A percentile compares a stretch with the other conserved stretches of the same genome.
phyloP scores from a whole-genome alignment of 2,329 filamentous ascomycete genomes.

The Lasiodiplodia citricola region DNA sequence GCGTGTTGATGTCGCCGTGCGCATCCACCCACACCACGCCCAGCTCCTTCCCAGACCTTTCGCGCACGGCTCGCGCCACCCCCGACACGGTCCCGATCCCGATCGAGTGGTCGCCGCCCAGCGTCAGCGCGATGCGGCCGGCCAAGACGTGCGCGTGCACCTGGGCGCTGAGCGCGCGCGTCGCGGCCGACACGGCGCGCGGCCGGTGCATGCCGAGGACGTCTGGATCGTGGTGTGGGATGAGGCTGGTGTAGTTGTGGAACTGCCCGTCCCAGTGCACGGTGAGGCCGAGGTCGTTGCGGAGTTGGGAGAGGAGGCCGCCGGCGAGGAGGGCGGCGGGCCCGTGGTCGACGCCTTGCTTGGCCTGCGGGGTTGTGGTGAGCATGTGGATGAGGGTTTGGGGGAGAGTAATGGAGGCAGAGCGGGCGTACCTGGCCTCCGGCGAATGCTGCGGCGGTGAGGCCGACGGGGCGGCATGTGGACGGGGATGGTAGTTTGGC shows the following conservation, averaged over 20 bases:
- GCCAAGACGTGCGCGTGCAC: slow-evolving; percentile 84
- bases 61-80: slow-evolving; percentile 81
- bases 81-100: slow-evolving; percentile 93
- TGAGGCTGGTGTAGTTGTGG: slow-evolving; percentile 78
- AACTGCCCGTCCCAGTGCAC: slow-evolving; percentile 83
- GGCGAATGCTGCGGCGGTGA: slow-evolving; percentile 64
- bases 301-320: slow-evolving; percentile 82
- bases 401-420: not conserved
- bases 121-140: slow-evolving; percentile 86
- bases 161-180: slow-evolving; percentile 76
- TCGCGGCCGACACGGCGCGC: slow-evolving; percentile 83
- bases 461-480: no score
- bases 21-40: slow-evolving; percentile 99
- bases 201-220: slow-evolving; percentile 96
- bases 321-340: slow-evolving; percentile 87
- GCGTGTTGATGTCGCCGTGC: slow-evolving; percentile 96
- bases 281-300: slow-evolving; percentile 84
- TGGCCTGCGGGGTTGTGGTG: slow-evolving; percentile 51
- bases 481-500: no score
- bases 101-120: slow-evolving; percentile 95
- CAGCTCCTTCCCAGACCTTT: slow-evolving; percentile 80
- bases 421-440: slow-evolving; percentile 77
- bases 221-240: slow-evolving; percentile 74
- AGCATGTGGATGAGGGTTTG: slow-evolving; percentile 9
- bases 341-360: slow-evolving; percentile 93